These are phyloP conservation scores for Saturnispora saitoi DNA, from an alignment of 805 yeast species.

Conservation along the genomic window DNA sequence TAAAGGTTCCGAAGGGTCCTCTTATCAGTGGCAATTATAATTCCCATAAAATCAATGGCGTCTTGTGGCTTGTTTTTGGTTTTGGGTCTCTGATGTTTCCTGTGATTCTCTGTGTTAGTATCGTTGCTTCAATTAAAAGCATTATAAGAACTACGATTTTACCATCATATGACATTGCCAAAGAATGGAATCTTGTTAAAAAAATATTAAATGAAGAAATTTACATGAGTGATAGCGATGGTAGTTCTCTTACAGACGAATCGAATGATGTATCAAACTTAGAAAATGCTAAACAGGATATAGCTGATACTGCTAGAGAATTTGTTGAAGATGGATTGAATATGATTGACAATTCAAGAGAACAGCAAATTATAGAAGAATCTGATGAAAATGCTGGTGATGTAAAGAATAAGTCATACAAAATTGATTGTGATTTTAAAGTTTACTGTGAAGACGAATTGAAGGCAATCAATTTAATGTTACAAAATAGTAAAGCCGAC, in stretches of 20 bases:
- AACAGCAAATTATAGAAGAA: not conserved
- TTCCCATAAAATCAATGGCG: not conserved
- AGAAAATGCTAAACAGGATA: constrained; percentile 6
- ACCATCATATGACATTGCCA: constrained; percentile 10
- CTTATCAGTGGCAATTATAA: constrained; percentile 1
- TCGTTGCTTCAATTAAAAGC: constrained; percentile 22
- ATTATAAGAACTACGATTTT: constrained; percentile 14
- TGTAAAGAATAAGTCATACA: not conserved
- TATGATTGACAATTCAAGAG: not conserved
- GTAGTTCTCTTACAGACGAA: not conserved
- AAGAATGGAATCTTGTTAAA: constrained; percentile 9
- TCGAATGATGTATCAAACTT: constrained; percentile 5
- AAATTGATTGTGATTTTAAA: constrained; percentile 12
- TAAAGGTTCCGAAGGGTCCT: not conserved
- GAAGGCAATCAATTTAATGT: constrained; percentile 1
- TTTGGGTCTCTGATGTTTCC: constrained; percentile 19
- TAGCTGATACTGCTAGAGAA: constrained; percentile 24
- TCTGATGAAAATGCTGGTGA: not conserved
- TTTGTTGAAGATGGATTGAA: constrained; percentile 23
- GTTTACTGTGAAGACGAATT: constrained; percentile 8
- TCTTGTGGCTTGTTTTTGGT: not conserved
- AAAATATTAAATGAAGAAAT: not conserved
- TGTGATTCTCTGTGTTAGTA: constrained; percentile 18
- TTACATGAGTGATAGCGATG: not conserved
- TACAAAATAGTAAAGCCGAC: constrained; percentile 2